Evolutionary conservation across 208 protist genomes (phyloP).

Genomic region (Acanthamoeba sp.): DNA sequence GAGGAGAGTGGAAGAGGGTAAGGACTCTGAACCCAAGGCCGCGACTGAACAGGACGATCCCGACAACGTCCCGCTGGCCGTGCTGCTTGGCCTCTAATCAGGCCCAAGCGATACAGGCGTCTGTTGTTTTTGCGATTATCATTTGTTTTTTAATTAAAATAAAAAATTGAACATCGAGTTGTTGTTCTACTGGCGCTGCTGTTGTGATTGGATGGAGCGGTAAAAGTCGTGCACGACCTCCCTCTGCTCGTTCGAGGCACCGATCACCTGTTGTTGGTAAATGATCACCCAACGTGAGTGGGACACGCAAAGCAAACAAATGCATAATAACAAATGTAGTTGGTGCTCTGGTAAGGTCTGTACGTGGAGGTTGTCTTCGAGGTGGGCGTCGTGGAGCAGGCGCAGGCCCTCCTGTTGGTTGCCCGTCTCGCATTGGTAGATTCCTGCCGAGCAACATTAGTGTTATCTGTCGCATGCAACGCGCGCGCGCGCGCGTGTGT

Average conservation of each 20-base stretch:
- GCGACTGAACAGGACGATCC: not conserved
- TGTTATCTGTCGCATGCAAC: no score
- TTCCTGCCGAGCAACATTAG: not conserved
- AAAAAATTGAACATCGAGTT: not conserved
- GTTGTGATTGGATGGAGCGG: not conserved
- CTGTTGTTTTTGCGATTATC: no score
- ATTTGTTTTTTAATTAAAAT: not conserved
- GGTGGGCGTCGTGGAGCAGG: not conserved
- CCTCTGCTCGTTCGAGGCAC: slow-evolving; percentile 55
- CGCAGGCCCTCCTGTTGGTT: not conserved
- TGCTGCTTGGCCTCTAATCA: slow-evolving; percentile 27
- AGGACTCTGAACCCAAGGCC: not conserved
- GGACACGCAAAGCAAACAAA: no score
- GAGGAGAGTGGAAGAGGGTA: not conserved
- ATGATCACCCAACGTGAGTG: not conserved
- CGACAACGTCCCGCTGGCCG: slow-evolving; percentile 11
- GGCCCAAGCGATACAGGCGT: not conserved
- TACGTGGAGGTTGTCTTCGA: not conserved
- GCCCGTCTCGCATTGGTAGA: not conserved
- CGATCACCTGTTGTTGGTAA: not conserved
- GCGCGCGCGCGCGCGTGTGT: not conserved
- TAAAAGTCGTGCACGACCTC: slow-evolving; percentile 34
- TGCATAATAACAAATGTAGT: no score
- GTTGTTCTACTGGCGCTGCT: not conserved
- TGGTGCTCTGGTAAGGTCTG: not conserved